phyloP scores from a whole-genome alignment of 2,329 filamentous ascomycete genomes.

The Metarhizium humberi region DNA sequence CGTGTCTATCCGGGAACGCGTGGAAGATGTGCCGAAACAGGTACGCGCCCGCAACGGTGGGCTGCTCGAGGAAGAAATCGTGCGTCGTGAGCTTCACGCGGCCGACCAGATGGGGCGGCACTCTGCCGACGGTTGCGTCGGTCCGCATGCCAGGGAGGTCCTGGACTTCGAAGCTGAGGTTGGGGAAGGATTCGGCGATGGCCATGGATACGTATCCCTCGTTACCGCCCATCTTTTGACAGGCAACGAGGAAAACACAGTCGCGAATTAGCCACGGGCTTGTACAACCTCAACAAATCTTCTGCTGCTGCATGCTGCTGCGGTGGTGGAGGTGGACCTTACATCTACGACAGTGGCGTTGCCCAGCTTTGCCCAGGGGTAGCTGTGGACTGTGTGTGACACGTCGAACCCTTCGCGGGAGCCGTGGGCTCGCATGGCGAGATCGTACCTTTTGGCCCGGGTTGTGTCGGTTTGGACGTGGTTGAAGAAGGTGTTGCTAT shows the following conservation, averaged over 20 bases:
- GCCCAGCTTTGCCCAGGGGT: slow-evolving; percentile 15
- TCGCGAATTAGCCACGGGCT: background rate
- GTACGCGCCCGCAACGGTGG: slow-evolving; percentile 41
- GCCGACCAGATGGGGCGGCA: slow-evolving; percentile 20
- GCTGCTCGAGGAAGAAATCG: slow-evolving; percentile 44
- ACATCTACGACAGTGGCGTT: slow-evolving; percentile 18
- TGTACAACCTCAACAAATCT: background rate
- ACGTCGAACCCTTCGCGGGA: slow-evolving; percentile 13
- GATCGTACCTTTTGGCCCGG: slow-evolving; percentile 19
- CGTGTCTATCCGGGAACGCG: slow-evolving; percentile 42
- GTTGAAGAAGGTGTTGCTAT: slow-evolving; percentile 17
- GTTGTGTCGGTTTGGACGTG: slow-evolving; percentile 17
- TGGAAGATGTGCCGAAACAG: slow-evolving; percentile 46
- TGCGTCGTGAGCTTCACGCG: slow-evolving; percentile 33
- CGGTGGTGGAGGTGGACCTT: slow-evolving; percentile 2
- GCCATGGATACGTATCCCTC: slow-evolving; percentile 15
- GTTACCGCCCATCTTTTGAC: slow-evolving; percentile 15
- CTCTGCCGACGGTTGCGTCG: slow-evolving; percentile 19
- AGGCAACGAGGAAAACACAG: background rate
- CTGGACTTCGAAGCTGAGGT: slow-evolving; percentile 36
- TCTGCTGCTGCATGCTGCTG: background rate
- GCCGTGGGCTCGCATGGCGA: slow-evolving; percentile 21
- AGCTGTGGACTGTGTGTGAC: slow-evolving; percentile 12
- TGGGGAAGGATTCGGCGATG: slow-evolving; percentile 14
- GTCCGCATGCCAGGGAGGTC: slow-evolving; percentile 34